Evolutionary conservation across 2,329 filamentous ascomycete species (phyloP), one percentile per base, ranked within the genome.

Genomic region (Neofusicoccum parvum): DNA sequence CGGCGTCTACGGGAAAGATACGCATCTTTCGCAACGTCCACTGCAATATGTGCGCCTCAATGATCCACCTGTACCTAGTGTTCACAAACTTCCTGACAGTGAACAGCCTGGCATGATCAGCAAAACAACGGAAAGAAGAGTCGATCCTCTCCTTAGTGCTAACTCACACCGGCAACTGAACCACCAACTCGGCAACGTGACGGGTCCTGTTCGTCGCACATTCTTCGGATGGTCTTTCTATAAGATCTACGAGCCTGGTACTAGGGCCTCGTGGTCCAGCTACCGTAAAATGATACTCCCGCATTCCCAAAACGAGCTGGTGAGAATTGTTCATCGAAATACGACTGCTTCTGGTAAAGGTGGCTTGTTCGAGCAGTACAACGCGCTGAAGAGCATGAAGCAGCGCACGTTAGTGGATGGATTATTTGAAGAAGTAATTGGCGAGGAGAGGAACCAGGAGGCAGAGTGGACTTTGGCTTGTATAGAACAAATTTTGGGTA

Each of bases 161-260:
- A 64, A 64, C 49, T 53, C 37, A 12, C 48, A 17, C 15, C 60
- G 49, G 15, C 60, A 48, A 7, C 37, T 64, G 10, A 15, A 43
- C 9, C 36, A 43, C 36, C 46, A 50, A 11, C 59, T 56, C 5
- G 53, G 53, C 41, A 46, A 48, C 54, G 17, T 41, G 10, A 20
- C 23, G 6, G 41, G 41, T 15, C 60, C 36, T 9, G 23, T 64
- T n/a, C n/a, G n/a, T n/a, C n/a, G n/a, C n/a, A n/a, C n/a, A n/a
- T n/a, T n/a, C n/a, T 37, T 53, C 15, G 60, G 60, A 12, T 64
- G 60, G 60, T 53, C 49, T 14, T 64, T 64, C 48, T 49, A 49
- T 23, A 51, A 53, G 11, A 27, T 17, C 23, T 27, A 34, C 48
- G 36, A 45, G 60, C 60, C 60, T 3, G 60, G 60, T 23, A 2